A percentile compares a stretch with the other conserved stretches of the same genome.
phyloP scores from a whole-genome alignment of 441 rosid genomes.

The Adansonia gregorii region DNA sequence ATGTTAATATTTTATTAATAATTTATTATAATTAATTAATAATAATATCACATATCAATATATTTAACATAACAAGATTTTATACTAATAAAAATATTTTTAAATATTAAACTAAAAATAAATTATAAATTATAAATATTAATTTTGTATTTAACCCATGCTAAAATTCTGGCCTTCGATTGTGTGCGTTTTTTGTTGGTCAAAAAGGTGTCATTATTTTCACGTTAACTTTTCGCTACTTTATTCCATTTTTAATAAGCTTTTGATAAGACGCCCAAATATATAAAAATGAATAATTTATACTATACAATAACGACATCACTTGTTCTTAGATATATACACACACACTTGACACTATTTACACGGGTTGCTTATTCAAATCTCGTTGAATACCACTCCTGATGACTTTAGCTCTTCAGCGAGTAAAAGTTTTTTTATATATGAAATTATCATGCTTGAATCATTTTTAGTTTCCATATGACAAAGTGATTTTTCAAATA shows the following conservation, averaged over 20 bases:
- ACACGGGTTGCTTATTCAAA: neutral
- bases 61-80: too few relatives aligned
- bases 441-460: too few relatives aligned
- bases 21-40: too few relatives aligned
- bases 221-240: neutral
- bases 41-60: too few relatives aligned
- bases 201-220: conserved; percentile 29
- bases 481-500: neutral
- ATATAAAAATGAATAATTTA: neutral
- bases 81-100: too few relatives aligned
- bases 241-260: neutral
- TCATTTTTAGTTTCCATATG: neutral
- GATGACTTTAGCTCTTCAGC: neutral
- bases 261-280: neutral
- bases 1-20: too few relatives aligned
- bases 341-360: too few relatives aligned
- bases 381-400: neutral
- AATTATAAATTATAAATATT: too few relatives aligned
- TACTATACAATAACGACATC: neutral
- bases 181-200: conserved; percentile 21
- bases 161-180: conserved; percentile 19
- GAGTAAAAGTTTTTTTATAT: neutral
- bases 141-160: too few relatives aligned
- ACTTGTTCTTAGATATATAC: neutral
- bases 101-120: neutral